A percentile compares a stretch with the other conserved stretches of the same genome.
phyloP scores from a whole-genome alignment of 1,139 yeast genomes.

The Groenewaldozyma sp. region DNA sequence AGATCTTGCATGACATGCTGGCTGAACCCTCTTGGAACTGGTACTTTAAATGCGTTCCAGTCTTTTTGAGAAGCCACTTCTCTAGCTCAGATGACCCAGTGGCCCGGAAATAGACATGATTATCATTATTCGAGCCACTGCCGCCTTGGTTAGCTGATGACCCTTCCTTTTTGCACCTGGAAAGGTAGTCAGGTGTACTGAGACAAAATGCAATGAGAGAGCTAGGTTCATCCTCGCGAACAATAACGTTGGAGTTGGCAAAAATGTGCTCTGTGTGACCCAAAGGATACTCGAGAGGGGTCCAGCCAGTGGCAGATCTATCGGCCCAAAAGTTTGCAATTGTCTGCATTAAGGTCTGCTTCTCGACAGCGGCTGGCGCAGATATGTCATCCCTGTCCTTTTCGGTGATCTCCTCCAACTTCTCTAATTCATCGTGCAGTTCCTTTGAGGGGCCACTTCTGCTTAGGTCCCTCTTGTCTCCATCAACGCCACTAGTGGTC shows the following conservation, averaged over 20 bases:
- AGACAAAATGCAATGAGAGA: constrained; percentile 89
- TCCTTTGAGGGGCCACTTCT: background rate
- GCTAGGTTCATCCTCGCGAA: constrained; percentile 94
- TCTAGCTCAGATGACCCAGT: constrained; percentile 37
- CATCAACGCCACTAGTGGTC: too few species aligned
- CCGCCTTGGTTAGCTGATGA: constrained; percentile 21
- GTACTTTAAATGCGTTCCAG: constrained; percentile 84
- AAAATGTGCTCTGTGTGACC: constrained; percentile 70
- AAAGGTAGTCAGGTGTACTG: constrained; percentile 71
- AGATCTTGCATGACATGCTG: constrained; percentile 80
- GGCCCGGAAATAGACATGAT: background rate
- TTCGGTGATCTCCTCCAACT: background rate
- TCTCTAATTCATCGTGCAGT: constrained; percentile 3
- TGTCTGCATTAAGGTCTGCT: constrained; percentile 66
- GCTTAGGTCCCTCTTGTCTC: background rate
- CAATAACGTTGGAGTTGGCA: constrained; percentile 88
- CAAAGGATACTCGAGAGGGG: constrained; percentile 78
- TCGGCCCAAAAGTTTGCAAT: constrained; percentile 96
- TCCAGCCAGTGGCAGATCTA: constrained; percentile 92
- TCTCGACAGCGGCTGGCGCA: background rate
- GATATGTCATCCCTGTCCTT: background rate
- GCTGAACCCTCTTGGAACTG: constrained; percentile 81
- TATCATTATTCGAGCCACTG: too few species aligned
- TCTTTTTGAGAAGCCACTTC: constrained; percentile 62
- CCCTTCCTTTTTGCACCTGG: constrained; percentile 39